phyloP scores from a whole-genome alignment of 495 filamentous ascomycete species.

The Bombardia bombarda region DNA sequence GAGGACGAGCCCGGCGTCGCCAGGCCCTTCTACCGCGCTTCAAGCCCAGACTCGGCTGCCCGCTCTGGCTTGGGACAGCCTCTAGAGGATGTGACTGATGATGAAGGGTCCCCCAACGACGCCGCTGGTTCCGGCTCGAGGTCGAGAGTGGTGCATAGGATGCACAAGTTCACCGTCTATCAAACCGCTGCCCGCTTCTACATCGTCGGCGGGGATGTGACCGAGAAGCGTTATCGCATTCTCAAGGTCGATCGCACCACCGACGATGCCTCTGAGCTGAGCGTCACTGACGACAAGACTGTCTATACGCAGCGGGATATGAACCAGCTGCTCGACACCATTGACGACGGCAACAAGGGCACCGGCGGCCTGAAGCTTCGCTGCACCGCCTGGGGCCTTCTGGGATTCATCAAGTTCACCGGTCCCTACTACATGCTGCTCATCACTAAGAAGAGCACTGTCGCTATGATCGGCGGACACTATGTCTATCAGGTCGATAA shows the following conservation, averaged over 20 bases:
- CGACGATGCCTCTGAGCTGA: conserved; percentile 65
- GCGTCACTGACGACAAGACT: conserved; percentile 85
- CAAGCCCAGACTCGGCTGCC: conserved; percentile 43
- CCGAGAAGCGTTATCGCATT: conserved; percentile 81
- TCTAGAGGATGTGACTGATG: conserved; percentile 38
- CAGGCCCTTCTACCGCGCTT: conserved; percentile 54
- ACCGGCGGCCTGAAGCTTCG: conserved; percentile 86
- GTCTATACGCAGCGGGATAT: conserved; percentile 90
- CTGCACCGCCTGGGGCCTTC: conserved; percentile 85
- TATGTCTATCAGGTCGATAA: conserved; percentile 92
- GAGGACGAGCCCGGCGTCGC: conserved; percentile 59
- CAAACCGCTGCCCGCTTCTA: conserved; percentile 91
- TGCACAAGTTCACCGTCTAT: conserved; percentile 94
- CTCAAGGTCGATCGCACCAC: conserved; percentile 89
- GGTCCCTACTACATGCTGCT: conserved; percentile 96
- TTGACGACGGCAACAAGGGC: conserved; percentile 90
- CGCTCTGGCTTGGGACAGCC: not conserved
- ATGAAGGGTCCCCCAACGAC: conserved; percentile 30
- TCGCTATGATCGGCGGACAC: conserved; percentile 92
- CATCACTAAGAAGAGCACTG: conserved; percentile 90
- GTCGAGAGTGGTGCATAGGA: conserved; percentile 59
- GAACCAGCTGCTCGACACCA: conserved; percentile 82
- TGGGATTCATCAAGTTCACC: conserved; percentile 94
- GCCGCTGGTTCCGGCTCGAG: conserved; percentile 7
- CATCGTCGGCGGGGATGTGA: conserved; percentile 83